phyloP scores from a whole-genome alignment of 169 alveolate genomes.

The Babesia caballi region DNA sequence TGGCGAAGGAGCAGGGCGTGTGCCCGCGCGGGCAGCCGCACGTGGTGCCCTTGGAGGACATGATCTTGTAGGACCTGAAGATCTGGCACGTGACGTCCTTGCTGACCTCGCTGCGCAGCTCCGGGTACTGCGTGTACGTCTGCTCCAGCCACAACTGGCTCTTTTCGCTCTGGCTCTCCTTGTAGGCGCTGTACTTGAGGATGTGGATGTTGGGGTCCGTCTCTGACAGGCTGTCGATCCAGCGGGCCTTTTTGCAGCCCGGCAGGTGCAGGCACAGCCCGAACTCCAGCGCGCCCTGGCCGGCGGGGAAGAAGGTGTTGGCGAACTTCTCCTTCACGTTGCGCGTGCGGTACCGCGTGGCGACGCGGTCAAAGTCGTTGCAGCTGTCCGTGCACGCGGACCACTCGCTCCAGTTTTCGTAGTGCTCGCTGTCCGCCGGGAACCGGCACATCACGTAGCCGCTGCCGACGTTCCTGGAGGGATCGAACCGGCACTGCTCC shows the following conservation, averaged over 20 bases:
- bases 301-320: background rate
- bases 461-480: slow-evolving; percentile 26
- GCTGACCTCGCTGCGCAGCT: slow-evolving; percentile 4
- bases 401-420: slow-evolving; percentile 72
- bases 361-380: slow-evolving; percentile 42
- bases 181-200: slow-evolving; percentile 8
- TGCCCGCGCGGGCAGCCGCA: slow-evolving; percentile 56
- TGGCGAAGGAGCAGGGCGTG: slow-evolving; percentile 31
- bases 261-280: slow-evolving; percentile 45
- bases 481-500: slow-evolving; percentile 25
- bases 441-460: slow-evolving; percentile 71
- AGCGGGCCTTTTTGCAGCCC: slow-evolving; percentile 30
- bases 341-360: slow-evolving; percentile 48
- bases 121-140: slow-evolving; percentile 43
- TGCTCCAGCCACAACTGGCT: slow-evolving; percentile 14
- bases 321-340: background rate
- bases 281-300: slow-evolving; percentile 44
- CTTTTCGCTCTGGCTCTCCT: background rate
- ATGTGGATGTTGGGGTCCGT: slow-evolving; percentile 1
- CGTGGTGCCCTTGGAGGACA: slow-evolving; percentile 16
- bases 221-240: slow-evolving; percentile 19
- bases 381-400: slow-evolving; percentile 59
- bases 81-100: slow-evolving; percentile 23
- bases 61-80: slow-evolving; percentile 6
- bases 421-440: slow-evolving; percentile 27